Base-by-base conservation (phyloP, 1,139 yeast species). In the Pichia norvegensis region DNA sequence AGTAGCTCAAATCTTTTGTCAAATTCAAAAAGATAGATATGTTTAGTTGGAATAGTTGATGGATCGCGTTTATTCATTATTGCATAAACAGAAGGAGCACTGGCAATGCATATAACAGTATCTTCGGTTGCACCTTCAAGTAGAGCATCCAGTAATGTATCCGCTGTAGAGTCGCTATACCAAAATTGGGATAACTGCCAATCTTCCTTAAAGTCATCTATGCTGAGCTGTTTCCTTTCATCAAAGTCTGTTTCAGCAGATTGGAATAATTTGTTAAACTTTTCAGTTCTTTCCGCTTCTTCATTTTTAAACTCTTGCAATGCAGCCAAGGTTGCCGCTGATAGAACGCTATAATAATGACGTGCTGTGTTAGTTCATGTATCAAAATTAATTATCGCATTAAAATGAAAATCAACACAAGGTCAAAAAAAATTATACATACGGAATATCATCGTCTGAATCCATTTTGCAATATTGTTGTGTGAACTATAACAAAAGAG, bases 141-240 rank as follows among this genome's bases (percentile, higher is more conserved):
- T 36, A 87, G 67, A 17, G 85, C 94, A 49, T 73, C 75, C 0
- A 85, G 94, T 22, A 86, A 64, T 0, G 66, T 61, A 40, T 71
- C 73, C 0, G 96, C 88, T 1, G 96, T 88, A 5, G 69, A 67
- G 51, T 86, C 90, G 43, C 73, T 65, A 59, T 85, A 85, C 95
- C 95, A 86, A 65, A 88, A 88, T 62, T 88, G 97, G 0, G 95
- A 85, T 37, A 88, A 70, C 57, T 85, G 94, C 97, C 97, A 88
- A 65, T 88, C 95, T 64, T 88, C 96, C 60, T 83, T 74, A 64
- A 88, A 88, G 48, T 68, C 68, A 50, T 61, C 66, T 16, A 63
- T 63, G 3, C 59, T 48, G 33, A 63, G 55, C 33, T 60, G 55
- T 36, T 57, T 57, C 37, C 63, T 52, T 10, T 51, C 49, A 9